Evolutionary conservation across 495 filamentous ascomycete genomes (phyloP), one percentile per base, ranked within the genome.

Genomic region (Penicillium diatomitis): DNA sequence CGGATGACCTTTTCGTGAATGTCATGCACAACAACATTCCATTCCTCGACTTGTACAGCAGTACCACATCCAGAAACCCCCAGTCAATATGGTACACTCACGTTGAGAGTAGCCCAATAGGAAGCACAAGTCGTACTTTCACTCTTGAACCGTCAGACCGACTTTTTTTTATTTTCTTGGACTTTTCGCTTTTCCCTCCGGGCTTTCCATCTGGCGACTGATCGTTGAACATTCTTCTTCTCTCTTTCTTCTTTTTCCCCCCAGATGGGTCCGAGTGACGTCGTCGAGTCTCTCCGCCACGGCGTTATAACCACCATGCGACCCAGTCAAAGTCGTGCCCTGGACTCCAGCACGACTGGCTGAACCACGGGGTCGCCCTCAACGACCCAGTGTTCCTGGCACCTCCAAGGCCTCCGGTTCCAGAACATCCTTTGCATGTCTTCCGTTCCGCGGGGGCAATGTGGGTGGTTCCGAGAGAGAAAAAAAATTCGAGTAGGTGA

Each of bases 381-480:
- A 32, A 27, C 47, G 56, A 55, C 50, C 56, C 56, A 59, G 38
- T 41, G 55, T 58, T 51, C 55, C 53, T 54, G 56, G 44, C 36
- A 42, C 29, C 52, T 38, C 48, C 20, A 20, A 2, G 20, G 20
- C 20, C 52, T 8, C 48, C 33, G 47, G 48, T 53, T 56, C 53
- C 44, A 52, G 57, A 53, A 50, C 39, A 44, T 50, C 38, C 37
- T 46, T 49, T 32, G 27, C 43, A 29, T 30, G 58, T 58, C 20
- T 20, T 20, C 20, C 20, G 20, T 20, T 20, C 20, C 20, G 20
- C 20, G 20, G 20, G 20, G 20, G 20, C 20, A 20, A 20, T 20
- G 20, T 20, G 20, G 20, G 20, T 20, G 20, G 20, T 20, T 20
- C 20, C 20, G 32, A 39, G 40, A 34, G 38, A 20, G 33, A 52